Evolutionary conservation across 2,329 filamentous ascomycete species (phyloP), one percentile per base, ranked within the genome.

Genomic region (Pseudogymnoascus destructans): DNA sequence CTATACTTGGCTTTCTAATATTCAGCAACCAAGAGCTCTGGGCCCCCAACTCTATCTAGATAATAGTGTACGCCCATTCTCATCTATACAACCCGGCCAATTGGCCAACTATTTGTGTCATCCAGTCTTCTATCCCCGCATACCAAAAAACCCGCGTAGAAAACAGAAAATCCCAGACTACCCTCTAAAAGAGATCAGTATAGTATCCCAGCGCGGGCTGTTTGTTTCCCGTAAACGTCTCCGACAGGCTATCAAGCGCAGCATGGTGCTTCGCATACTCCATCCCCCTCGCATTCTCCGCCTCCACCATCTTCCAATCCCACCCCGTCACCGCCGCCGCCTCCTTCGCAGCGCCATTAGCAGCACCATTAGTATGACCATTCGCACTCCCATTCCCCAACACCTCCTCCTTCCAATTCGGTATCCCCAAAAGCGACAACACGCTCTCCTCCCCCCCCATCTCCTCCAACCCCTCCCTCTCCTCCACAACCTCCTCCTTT

Each of bases 241-340:
- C 57, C 17, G 77, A 73, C 21, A 81, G 67, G 2, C 72, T 75
- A 56, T 85, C 82, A 40, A 85, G 69, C 23, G 75, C 76, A 1
- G 77, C 76, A 64, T 85, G 81, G 61, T 82, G 75, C 61, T 71
- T 68, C 0, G 79, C 81, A 61, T 76, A 73, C 64, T 76, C 72
- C 71, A 82, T 73, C 1, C 82, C 82, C 65, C 74, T 75, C 42
- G 75, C 71, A 55, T 81, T 74, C 67, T 79, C 73, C 49, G 71
- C 72, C 70, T 84, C 82, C 3, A 81, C 73, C 49, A 74, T 71
- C 64, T 71, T 73, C 82, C 82, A 85, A 63, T 81, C 76, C 80
- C 80, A 83, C 3, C 60, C 62, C 3, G 35, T 33, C 11, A 35
- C 42, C 2, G 30, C 52, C 13, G 11, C 30, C 21, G 27, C 52